These are phyloP conservation scores for Penstemon barbatus DNA, from an alignment of 257 asterid species.

Conservation along the genomic window DNA sequence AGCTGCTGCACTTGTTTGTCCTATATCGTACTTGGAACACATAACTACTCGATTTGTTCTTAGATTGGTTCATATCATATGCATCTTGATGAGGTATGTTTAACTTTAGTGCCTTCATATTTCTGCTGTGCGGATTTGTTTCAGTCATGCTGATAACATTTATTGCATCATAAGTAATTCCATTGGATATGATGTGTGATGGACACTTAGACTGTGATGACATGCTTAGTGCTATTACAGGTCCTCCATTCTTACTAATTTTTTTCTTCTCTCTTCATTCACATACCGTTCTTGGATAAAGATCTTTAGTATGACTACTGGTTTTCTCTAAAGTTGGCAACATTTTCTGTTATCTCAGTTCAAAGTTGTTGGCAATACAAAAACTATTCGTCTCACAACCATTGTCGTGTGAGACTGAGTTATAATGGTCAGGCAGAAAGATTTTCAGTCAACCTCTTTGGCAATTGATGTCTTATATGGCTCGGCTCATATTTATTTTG, in stretches of 20 bases:
- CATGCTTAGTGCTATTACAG: slow-evolving; percentile 79
- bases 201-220: slow-evolving; percentile 66
- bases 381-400: no score
- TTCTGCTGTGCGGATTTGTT: slow-evolving; percentile 19
- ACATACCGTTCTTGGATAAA: no score
- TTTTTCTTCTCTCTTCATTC: neutral
- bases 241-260: slow-evolving; percentile 33
- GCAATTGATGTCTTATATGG: no score
- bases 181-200: slow-evolving; percentile 80
- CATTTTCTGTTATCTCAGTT: no score
- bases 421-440: no score
- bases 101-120: slow-evolving; percentile 14
- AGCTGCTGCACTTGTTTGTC: slow-evolving; percentile 97
- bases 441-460: no score
- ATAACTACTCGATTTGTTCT: slow-evolving; percentile 65
- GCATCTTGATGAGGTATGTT: slow-evolving; percentile 78
- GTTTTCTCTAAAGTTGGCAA: no score
- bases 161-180: slow-evolving; percentile 43
- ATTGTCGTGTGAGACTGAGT: no score
- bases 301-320: no score
- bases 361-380: no score
- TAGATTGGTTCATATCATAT: slow-evolving; percentile 52
- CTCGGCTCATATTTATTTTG: no score
- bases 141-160: slow-evolving; percentile 21
- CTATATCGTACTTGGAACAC: slow-evolving; percentile 86